Evolutionary conservation across 768 basidiomycete genomes (phyloP).

Genomic region (Cyathus striatus): DNA sequence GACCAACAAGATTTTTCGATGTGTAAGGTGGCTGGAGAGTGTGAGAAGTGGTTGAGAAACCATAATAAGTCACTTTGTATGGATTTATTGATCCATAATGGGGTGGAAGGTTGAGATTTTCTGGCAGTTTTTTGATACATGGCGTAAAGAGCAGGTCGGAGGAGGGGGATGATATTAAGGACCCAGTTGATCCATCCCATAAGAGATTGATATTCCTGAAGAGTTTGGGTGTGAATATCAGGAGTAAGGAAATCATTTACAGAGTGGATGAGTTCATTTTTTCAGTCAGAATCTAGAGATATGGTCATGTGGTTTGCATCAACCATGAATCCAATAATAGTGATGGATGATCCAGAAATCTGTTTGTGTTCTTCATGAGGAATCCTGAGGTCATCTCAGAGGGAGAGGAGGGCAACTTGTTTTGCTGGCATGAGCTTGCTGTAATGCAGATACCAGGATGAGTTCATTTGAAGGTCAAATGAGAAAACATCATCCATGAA

Average conservation of each 20-base stretch:
- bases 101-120: slow-evolving; percentile 4
- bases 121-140: slow-evolving; percentile 31
- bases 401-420: slow-evolving; percentile 26
- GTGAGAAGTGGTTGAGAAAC: slow-evolving; percentile 18
- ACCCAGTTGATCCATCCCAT: slow-evolving; percentile 35
- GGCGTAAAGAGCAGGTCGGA: slow-evolving; percentile 22
- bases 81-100: slow-evolving; percentile 20
- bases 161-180: slow-evolving; percentile 31
- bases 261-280: slow-evolving; percentile 8
- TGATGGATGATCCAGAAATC: slow-evolving; percentile 20
- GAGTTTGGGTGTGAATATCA: not conserved
- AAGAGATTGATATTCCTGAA: slow-evolving; percentile 18
- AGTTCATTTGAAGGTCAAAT: slow-evolving; percentile 12
- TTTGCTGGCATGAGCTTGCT: slow-evolving; percentile 15
- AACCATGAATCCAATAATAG: slow-evolving; percentile 33
- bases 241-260: slow-evolving; percentile 5
- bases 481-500: slow-evolving; percentile 28
- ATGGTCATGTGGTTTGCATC: slow-evolving; percentile 25
- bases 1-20: slow-evolving; percentile 12
- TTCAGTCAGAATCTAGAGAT: slow-evolving; percentile 6
- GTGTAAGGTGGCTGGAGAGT: slow-evolving; percentile 15
- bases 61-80: slow-evolving; percentile 24
- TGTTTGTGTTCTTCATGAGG: slow-evolving; percentile 36
- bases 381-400: slow-evolving; percentile 35
- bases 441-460: slow-evolving; percentile 23